Evolutionary conservation across 441 rosid species (phyloP), one percentile per base, ranked within the genome.

Genomic region (Adansonia rubrostipa): DNA sequence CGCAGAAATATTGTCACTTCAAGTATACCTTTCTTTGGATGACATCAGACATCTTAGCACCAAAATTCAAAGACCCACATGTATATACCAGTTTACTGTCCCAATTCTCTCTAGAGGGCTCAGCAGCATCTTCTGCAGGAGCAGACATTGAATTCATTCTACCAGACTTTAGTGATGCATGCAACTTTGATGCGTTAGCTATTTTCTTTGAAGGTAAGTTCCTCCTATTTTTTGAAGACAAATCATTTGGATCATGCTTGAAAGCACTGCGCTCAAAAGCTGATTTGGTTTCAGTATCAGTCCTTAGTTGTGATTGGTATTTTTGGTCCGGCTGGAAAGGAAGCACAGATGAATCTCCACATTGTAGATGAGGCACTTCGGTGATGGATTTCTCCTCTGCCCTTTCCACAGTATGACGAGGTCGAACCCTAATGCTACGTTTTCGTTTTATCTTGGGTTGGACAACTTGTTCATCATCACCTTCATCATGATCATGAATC

Each of bases 391-490:
- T 90, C 82, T 87, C 91, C 76, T 90, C 97, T 71, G 73, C 81
- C 85, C 83, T 92, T 84, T 95, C 99, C 81, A 86, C 63, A 20
- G 90, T 83, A 61, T 89, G 97, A 70, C 98, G 97, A 53, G 99
- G 97, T 68, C 99, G 92, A 82, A 92, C 48, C 71, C 99, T 89
- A 83, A 93, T 88, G 81, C 99, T 97, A 15, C 99, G 97, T 77
- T 97, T 97, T 75, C 99, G 86, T 88, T 91, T 95, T 83, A 97
- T 91, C 86, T 86, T 97, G 75, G 99, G 99, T 83, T 95, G 99
- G 82, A 95, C 77, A 86, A 97, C 99, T 87, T 95, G 99, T 80
- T 97, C 99, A 56, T 95, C 99, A 85, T 95, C 99, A 73, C 94
- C 98, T 86, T 93, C 99, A 42, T 95, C 99, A 2, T 94, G 98